These are phyloP conservation scores for Tolypocladium pustulatum DNA, from an alignment of 2,329 filamentous ascomycete genomes.

Conservation along the genomic window DNA sequence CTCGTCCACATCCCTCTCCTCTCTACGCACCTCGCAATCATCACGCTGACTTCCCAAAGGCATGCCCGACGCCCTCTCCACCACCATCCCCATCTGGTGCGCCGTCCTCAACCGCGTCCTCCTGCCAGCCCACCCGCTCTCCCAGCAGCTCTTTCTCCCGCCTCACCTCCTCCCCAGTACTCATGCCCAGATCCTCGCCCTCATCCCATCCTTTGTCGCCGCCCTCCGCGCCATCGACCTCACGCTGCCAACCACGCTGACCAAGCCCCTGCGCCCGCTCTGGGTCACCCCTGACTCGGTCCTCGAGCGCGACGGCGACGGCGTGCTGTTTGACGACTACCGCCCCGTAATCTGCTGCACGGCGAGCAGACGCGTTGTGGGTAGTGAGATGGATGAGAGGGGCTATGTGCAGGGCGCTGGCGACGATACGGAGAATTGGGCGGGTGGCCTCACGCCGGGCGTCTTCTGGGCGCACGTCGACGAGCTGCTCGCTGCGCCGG, in stretches of 20 bases:
- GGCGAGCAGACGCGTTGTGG: slow-evolving; percentile 64
- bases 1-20: neutral
- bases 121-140: slow-evolving; percentile 47
- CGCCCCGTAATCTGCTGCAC: slow-evolving; percentile 77
- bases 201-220: slow-evolving; percentile 44
- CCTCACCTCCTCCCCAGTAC: slow-evolving; percentile 61
- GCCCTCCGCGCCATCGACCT: slow-evolving; percentile 46
- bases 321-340: slow-evolving; percentile 42
- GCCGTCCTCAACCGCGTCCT: slow-evolving; percentile 71
- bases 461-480: slow-evolving; percentile 69
- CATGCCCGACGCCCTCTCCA: slow-evolving; percentile 90
- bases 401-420: slow-evolving; percentile 86
- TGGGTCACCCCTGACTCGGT: slow-evolving; percentile 70
- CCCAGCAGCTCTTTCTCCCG: slow-evolving; percentile 56
- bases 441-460: slow-evolving; percentile 62
- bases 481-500: slow-evolving; percentile 48
- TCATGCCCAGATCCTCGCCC: slow-evolving; percentile 62
- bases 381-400: slow-evolving; percentile 52
- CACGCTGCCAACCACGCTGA: slow-evolving; percentile 42
- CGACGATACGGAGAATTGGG: slow-evolving; percentile 93
- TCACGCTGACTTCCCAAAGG: slow-evolving; percentile 28
- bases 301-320: slow-evolving; percentile 5
- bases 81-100: slow-evolving; percentile 92
- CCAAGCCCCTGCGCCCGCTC: slow-evolving; percentile 63
- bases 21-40: neutral